Percentiles rank a stretch among this genome's conserved stretches.
These are phyloP conservation scores for Wickerhamomyces bovis DNA, from an alignment of 805 yeast species.

Conservation along the genomic window DNA sequence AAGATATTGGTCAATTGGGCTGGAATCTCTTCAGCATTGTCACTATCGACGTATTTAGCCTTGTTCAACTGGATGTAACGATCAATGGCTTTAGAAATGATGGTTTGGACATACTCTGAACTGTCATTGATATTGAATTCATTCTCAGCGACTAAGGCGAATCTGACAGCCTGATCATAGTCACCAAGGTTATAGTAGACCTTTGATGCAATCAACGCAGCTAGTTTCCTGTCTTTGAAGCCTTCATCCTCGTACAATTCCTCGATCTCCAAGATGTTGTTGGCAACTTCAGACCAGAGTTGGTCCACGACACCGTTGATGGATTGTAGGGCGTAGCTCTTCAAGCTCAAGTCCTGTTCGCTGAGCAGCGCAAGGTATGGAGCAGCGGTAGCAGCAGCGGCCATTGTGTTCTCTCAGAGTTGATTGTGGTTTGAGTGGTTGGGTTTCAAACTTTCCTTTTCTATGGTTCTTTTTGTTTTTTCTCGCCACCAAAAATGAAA, in stretches of 20 bases:
- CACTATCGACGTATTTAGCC: slow-evolving; percentile 32
- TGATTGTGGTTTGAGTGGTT: background rate
- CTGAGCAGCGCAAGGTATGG: slow-evolving; percentile 85
- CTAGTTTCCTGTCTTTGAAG: slow-evolving; percentile 72
- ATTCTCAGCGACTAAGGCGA: slow-evolving; percentile 78
- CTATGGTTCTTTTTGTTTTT: background rate
- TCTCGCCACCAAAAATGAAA: background rate
- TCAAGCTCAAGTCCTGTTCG: slow-evolving; percentile 73
- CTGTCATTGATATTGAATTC: slow-evolving; percentile 69
- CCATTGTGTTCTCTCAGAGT: slow-evolving; percentile 1
- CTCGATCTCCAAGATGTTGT: slow-evolving; percentile 80
- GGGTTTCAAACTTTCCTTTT: background rate
- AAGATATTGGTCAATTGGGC: slow-evolving; percentile 62
- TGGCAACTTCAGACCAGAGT: slow-evolving; percentile 96
- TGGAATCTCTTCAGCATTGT: slow-evolving; percentile 35
- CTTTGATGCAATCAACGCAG: slow-evolving; percentile 90
- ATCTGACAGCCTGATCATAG: slow-evolving; percentile 83
- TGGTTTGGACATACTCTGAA: slow-evolving; percentile 88
- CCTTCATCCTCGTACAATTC: slow-evolving; percentile 80
- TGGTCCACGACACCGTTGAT: slow-evolving; percentile 81
- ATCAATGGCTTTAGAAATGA: slow-evolving; percentile 88
- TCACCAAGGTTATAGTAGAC: slow-evolving; percentile 91
- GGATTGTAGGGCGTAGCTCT: slow-evolving; percentile 78
- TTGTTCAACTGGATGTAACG: slow-evolving; percentile 67
- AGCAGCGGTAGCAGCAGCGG: slow-evolving; percentile 70